phyloP scores from a whole-genome alignment of 371 early-diverging fungal genomes.

The Rhizopus microsporus region DNA sequence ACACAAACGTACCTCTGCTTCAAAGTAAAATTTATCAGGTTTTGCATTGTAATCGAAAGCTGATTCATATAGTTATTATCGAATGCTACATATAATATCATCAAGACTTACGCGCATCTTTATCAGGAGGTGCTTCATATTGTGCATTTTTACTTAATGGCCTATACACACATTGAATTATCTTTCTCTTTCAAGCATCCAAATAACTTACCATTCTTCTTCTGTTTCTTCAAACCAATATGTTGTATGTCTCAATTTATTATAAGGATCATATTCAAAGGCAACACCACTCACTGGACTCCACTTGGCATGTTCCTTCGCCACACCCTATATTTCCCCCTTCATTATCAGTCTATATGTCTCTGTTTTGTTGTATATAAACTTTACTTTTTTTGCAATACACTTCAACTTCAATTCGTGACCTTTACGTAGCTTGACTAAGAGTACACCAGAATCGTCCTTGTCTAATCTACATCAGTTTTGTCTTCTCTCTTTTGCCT shows the following conservation, averaged over 20 bases:
- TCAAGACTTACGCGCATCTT: conserved; percentile 55
- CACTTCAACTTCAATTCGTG: conserved; percentile 91
- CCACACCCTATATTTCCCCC: conserved; percentile 71
- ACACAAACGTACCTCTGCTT: conserved; percentile 70
- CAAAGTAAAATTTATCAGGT: conserved; percentile 87
- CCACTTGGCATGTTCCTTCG: conserved; percentile 99
- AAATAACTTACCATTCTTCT: conserved; percentile 74
- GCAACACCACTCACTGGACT: conserved; percentile 92
- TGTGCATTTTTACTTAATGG: conserved; percentile 78
- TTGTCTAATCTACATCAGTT: conserved; percentile 28
- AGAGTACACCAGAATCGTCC: conserved; percentile 80
- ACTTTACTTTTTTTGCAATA: conserved; percentile 75
- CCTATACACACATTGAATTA: conserved; percentile 28
- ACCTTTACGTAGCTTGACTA: conserved; percentile 91
- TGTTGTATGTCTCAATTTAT: conserved; percentile 88
- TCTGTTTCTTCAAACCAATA: conserved; percentile 95
- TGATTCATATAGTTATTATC: conserved; percentile 21
- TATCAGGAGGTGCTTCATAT: conserved; percentile 66
- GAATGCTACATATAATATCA: conserved; percentile 8
- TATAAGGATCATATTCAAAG: conserved; percentile 98
- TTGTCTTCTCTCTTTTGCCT: background rate
- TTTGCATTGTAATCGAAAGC: conserved; percentile 87
- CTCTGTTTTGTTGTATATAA: too few relatives aligned
- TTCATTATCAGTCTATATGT: background rate
- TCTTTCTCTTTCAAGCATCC: background rate